Percentiles rank a stretch among this genome's conserved stretches.
Evolutionary conservation across 2,329 filamentous ascomycete species (phyloP).

Genomic region (Fusarium avenaceum): DNA sequence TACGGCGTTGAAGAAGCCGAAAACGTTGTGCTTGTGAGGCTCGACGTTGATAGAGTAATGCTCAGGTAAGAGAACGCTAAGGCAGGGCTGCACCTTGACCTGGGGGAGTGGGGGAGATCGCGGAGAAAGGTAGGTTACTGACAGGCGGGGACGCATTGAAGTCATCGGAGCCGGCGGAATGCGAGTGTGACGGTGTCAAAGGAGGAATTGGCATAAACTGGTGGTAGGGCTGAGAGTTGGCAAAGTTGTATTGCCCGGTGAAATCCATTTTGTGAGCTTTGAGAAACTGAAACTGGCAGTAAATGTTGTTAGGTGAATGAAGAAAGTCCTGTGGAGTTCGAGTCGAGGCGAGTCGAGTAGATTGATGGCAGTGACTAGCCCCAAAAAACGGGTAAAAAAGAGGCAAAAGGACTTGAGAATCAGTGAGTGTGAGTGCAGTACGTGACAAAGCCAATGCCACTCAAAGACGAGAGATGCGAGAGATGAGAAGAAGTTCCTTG

Average conservation of each 20-base stretch:
- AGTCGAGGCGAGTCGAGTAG: slow-evolving; percentile 31
- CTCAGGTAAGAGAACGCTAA: slow-evolving; percentile 53
- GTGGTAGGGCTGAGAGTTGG: slow-evolving; percentile 64
- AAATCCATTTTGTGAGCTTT: slow-evolving; percentile 63
- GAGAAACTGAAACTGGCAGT: slow-evolving; percentile 12
- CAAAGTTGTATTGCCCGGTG: slow-evolving; percentile 62
- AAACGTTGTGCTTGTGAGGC: slow-evolving; percentile 22
- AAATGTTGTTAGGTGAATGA: slow-evolving; percentile 6
- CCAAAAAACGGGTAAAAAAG: slow-evolving; percentile 6
- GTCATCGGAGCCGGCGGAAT: slow-evolving; percentile 67
- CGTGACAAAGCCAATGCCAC: slow-evolving; percentile 16
- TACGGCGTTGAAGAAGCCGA: slow-evolving; percentile 23
- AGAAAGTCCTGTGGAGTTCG: slow-evolving; percentile 23
- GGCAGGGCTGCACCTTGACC: slow-evolving; percentile 48
- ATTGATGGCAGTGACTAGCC: slow-evolving; percentile 9
- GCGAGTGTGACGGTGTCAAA: slow-evolving; percentile 68
- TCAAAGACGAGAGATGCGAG: neutral
- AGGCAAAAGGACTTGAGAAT: slow-evolving; percentile 6
- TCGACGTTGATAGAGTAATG: slow-evolving; percentile 52
- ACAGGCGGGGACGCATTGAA: slow-evolving; percentile 69
- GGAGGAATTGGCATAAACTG: slow-evolving; percentile 68
- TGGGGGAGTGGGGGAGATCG: slow-evolving; percentile 46
- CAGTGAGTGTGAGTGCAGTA: neutral
- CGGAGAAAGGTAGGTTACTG: slow-evolving; percentile 54
- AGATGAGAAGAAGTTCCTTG: slow-evolving; percentile 2